A percentile compares a stretch with the other conserved stretches of the same genome.
These are phyloP conservation scores for Talaromyces sp. DNA, from an alignment of 2,329 filamentous ascomycete genomes.

Conservation along the genomic window DNA sequence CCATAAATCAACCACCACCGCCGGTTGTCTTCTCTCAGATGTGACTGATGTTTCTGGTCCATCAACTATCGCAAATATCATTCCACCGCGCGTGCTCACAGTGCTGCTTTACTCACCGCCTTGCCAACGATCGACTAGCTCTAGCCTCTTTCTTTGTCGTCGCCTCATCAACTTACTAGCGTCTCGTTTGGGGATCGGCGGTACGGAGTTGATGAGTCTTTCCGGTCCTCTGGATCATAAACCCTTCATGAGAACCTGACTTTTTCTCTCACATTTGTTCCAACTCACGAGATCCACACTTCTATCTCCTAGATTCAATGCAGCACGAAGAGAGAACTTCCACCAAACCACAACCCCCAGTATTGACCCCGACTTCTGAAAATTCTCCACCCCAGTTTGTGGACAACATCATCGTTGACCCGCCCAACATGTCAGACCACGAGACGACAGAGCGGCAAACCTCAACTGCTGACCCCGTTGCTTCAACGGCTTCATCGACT, in stretches of 20 bases:
- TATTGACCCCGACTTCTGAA: conserved; percentile 6
- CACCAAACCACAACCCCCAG: conserved; percentile 2
- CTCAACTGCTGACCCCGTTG: neutral
- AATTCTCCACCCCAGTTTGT: neutral
- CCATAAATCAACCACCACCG: neutral
- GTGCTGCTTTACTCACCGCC: neutral
- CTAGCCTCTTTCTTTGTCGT: neutral
- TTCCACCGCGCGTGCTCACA: neutral
- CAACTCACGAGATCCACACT: neutral
- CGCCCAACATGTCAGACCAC: conserved; percentile 8
- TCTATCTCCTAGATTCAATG: conserved; percentile 1
- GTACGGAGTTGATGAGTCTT: neutral
- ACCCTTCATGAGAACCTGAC: neutral
- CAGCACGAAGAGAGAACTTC: conserved; percentile 10
- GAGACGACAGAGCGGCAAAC: conserved; percentile 5
- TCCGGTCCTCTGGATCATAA: neutral
- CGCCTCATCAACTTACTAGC: neutral
- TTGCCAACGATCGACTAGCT: neutral
- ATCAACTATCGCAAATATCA: neutral
- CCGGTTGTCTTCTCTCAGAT: neutral
- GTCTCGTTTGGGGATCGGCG: neutral
- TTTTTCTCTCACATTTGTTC: neutral
- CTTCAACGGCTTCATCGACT: conserved; percentile 8
- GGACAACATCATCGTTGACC: neutral
- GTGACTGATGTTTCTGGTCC: neutral